phyloP scores from a whole-genome alignment of 352 stramenopile species.

The Phytophthora capsici region DNA sequence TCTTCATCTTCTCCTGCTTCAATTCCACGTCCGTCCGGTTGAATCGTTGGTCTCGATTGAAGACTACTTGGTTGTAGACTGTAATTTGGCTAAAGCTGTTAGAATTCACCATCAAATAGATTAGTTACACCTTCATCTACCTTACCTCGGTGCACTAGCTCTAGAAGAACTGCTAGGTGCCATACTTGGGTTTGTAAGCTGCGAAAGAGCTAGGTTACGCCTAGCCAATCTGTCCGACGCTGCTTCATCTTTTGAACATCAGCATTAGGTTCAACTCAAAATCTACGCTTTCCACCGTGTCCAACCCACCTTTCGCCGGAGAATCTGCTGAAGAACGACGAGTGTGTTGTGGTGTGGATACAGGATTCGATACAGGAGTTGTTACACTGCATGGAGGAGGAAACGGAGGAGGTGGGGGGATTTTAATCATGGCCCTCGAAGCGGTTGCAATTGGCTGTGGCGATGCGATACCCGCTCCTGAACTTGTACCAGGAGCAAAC shows the following conservation, averaged over 20 bases:
- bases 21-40: constrained; percentile 29
- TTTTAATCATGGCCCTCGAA: constrained; percentile 31
- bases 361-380: constrained; percentile 8
- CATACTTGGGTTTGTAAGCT: constrained; percentile 50
- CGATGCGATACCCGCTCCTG: neutral
- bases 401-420: constrained; percentile 58
- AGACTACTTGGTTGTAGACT: constrained; percentile 8
- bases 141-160: constrained; percentile 30
- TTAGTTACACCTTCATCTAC: neutral
- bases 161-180: constrained; percentile 7
- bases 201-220: constrained; percentile 64
- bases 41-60: constrained; percentile 11
- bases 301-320: constrained; percentile 7
- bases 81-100: neutral
- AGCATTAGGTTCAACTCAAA: neutral
- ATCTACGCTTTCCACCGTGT: neutral
- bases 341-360: constrained; percentile 7
- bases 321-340: constrained; percentile 24
- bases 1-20: constrained; percentile 55
- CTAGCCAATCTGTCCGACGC: constrained; percentile 49
- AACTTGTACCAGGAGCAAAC: constrained; percentile 32
- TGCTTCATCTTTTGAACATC: neutral
- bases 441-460: constrained; percentile 1
- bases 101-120: neutral
- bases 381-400: constrained; percentile 37